Conservation (phyloP, 164 flowering plant genomes). For the Cinnamomum micranthum region DNA sequence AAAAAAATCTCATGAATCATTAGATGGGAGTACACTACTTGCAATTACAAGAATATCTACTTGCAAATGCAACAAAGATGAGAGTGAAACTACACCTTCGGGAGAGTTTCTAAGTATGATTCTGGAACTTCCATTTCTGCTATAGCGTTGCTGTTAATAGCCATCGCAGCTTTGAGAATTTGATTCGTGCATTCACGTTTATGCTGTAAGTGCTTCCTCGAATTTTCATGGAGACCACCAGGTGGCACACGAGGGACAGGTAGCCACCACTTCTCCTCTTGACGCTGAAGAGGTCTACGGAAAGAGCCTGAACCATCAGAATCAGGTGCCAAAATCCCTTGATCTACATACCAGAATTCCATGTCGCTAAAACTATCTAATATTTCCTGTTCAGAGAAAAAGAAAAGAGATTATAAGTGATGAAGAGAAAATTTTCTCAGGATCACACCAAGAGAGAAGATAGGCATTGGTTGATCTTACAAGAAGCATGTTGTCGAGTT, state of each 20-base stretch:
- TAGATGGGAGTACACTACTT: too few relatives aligned
- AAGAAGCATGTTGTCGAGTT: constrained; percentile 92
- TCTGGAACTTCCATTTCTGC: constrained; percentile 97
- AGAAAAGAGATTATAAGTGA: background rate
- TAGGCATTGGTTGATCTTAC: constrained; percentile 38
- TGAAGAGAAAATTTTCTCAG: background rate
- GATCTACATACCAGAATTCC: constrained; percentile 97
- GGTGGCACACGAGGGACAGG: constrained; percentile 87
- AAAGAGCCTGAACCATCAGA: constrained; percentile 68
- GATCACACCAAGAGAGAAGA: background rate
- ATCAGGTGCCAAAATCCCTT: constrained; percentile 67
- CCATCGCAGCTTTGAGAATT: constrained; percentile 88
- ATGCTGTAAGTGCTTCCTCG: constrained; percentile 65
- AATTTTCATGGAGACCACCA: constrained; percentile 61
- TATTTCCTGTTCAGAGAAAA: constrained; percentile 54
- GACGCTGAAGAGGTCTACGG: constrained; percentile 59
- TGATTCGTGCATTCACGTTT: constrained; percentile 87
- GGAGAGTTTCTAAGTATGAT: constrained; percentile 76
- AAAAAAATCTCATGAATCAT: too few relatives aligned
- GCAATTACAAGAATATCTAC: background rate
- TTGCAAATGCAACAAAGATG: background rate
- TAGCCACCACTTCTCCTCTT: constrained; percentile 99
- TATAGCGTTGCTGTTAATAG: constrained; percentile 70
- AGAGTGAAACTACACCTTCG: constrained; percentile 54
- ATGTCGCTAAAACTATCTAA: constrained; percentile 65